phyloP scores from a whole-genome alignment of 2,329 filamentous ascomycete genomes.

The Arthrobotrys pseudoclavata region DNA sequence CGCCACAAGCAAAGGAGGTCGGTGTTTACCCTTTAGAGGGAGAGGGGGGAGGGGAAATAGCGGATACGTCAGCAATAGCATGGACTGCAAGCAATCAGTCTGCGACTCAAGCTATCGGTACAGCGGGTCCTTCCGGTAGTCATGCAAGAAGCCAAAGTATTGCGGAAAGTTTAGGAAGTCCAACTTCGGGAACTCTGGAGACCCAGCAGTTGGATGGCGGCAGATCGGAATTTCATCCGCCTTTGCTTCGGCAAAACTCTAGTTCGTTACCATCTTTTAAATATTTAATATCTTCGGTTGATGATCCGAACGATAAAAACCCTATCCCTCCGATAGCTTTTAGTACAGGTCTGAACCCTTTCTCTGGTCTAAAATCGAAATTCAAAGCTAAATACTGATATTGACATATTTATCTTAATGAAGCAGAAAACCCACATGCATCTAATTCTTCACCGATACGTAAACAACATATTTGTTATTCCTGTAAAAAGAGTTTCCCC shows the following conservation, averaged over 20 bases:
- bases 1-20: conserved; percentile 36
- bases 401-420: neutral
- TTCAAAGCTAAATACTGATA: neutral
- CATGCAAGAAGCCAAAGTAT: conserved; percentile 43
- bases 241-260: conserved; percentile 42
- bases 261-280: conserved; percentile 47
- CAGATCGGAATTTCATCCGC: conserved; percentile 34
- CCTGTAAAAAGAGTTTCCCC: conserved; percentile 53
- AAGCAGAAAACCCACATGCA: conserved; percentile 37
- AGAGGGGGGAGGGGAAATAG: conserved; percentile 21
- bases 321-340: conserved; percentile 47
- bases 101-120: conserved; percentile 18
- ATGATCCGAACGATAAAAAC: conserved; percentile 55
- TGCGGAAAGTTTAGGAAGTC: conserved; percentile 17
- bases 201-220: conserved; percentile 29
- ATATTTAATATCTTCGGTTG: conserved; percentile 52
- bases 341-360: conserved; percentile 27
- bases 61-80: conserved; percentile 18
- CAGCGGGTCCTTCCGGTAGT: conserved; percentile 17
- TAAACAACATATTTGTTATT: conserved; percentile 52
- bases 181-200: conserved; percentile 18
- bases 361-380: neutral
- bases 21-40: conserved; percentile 27
- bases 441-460: conserved; percentile 45
- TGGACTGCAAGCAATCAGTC: conserved; percentile 53